Evolutionary conservation across 305 asterid species (phyloP).

Genomic region (Solanum aculeatissimum): DNA sequence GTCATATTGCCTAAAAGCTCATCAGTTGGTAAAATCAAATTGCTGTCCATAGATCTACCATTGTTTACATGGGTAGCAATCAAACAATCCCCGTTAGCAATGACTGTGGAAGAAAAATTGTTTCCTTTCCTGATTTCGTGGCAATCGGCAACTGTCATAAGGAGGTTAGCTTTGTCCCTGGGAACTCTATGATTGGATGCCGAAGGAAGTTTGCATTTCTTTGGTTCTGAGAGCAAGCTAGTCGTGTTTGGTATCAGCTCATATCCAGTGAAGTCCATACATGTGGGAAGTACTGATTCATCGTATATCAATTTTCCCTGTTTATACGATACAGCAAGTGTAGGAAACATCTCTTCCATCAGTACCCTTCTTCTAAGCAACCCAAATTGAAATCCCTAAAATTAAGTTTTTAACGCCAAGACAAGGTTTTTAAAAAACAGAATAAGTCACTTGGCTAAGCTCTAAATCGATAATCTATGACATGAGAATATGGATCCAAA

Average conservation of each 20-base stretch:
- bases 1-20: conserved; percentile 2
- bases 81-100: conserved; percentile 16
- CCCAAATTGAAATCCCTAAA: background rate
- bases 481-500: conserved; percentile 33
- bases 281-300: conserved; percentile 11
- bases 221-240: conserved; percentile 25
- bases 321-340: conserved; percentile 18
- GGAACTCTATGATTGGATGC: conserved; percentile 23
- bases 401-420: background rate
- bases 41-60: conserved; percentile 10
- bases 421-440: background rate
- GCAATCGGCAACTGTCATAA: conserved; percentile 11
- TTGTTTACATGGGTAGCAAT: conserved; percentile 8
- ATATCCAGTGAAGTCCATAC: conserved; percentile 12
- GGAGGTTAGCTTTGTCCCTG: conserved; percentile 21
- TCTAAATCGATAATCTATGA: conserved; percentile 1
- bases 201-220: conserved; percentile 39
- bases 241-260: conserved; percentile 14
- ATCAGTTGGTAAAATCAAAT: conserved; percentile 2
- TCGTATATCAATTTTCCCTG: conserved; percentile 17
- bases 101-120: conserved; percentile 5
- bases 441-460: background rate
- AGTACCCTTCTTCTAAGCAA: background rate
- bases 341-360: conserved; percentile 12
- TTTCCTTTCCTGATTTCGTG: conserved; percentile 15